Percentiles rank a stretch among this genome's conserved stretches.
phyloP scores from a whole-genome alignment of 2,329 filamentous ascomycete genomes.

The Exophiala oligosperma region DNA sequence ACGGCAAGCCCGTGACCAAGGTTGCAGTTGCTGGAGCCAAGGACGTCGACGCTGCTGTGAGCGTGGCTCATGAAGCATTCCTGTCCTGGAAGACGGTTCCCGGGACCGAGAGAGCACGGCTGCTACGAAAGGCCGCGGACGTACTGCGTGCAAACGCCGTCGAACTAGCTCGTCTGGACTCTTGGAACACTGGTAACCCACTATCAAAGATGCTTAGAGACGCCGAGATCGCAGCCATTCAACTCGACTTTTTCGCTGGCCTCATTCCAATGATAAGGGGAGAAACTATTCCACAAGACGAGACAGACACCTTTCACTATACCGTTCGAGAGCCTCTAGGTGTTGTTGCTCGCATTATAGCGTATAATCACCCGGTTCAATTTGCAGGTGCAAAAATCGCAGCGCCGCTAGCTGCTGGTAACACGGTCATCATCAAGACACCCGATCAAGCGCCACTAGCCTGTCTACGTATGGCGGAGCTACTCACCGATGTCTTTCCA shows the following conservation, averaged over 20 bases:
- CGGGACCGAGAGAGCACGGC: slow-evolving; percentile 28
- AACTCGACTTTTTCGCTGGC: slow-evolving; percentile 31
- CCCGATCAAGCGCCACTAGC: slow-evolving; percentile 63
- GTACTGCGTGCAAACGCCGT: slow-evolving; percentile 30
- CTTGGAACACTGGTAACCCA: slow-evolving; percentile 35
- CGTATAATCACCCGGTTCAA: slow-evolving; percentile 78
- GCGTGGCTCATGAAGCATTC: slow-evolving; percentile 29
- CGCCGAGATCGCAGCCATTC: slow-evolving; percentile 25
- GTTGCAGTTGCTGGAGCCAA: slow-evolving; percentile 26
- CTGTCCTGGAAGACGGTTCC: slow-evolving; percentile 29
- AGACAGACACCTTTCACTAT: slow-evolving; percentile 67
- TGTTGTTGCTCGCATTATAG: slow-evolving; percentile 78
- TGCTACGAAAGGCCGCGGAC: slow-evolving; percentile 31
- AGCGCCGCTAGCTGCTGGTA: slow-evolving; percentile 60
- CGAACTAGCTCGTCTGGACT: slow-evolving; percentile 33
- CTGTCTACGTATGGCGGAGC: slow-evolving; percentile 42
- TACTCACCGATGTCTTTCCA: slow-evolving; percentile 39
- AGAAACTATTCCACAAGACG: slow-evolving; percentile 27
- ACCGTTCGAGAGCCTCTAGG: slow-evolving; percentile 72
- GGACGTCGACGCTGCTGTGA: slow-evolving; percentile 29
- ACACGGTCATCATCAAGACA: slow-evolving; percentile 60
- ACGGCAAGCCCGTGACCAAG: slow-evolving; percentile 29
- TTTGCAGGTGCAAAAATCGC: slow-evolving; percentile 81
- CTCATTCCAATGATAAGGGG: slow-evolving; percentile 31
- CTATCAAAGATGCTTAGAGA: slow-evolving; percentile 30